Evolutionary conservation across 164 flowering plant genomes (phyloP), one percentile per base, ranked within the genome.

Genomic region (Vitis cinerea): DNA sequence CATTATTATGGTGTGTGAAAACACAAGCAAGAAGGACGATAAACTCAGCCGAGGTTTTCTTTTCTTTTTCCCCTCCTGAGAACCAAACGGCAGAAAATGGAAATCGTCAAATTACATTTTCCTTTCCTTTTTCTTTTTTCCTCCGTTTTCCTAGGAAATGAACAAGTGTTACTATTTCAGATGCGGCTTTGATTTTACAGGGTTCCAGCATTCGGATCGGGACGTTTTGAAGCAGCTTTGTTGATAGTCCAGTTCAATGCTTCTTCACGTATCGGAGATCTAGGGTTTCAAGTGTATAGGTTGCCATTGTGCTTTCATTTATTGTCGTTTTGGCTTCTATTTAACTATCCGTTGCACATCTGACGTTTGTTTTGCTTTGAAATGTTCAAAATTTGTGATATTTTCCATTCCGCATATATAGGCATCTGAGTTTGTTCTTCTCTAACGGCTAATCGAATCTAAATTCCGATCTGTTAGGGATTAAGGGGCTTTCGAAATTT

Each of bases 391-490:
- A 7, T 50, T 63, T 57, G 50, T 8, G 27, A 29, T 55, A 16
- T 27, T 63, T 67, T 68, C 23, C 16, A 19, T 66, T 60, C 64
- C 55, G 15, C 19, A 17, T 4, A 2, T 64, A 60, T 54, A 16
- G 65, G 71, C 9, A 27, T 59, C 64, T 47, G 57, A 8, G 47
- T 64, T 58, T 29, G 9, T 12, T 59, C 8, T 30, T 48, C n/a
- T 9, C 51, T 63, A 72, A 72, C 73, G 73, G 70, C 73, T 65
- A 64, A 17, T 50, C 50, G 19, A 68, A 61, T 47, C 31, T 57
- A 23, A 27, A 31, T 64, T 64, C 59, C 72, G 19, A 47, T 65
- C 1, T 77, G 67, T 61, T 53, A 68, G 80, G 77, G 51, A 61
- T 66, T n/a, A 44, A 52, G 63, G 29, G 16, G 27, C 13, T 11